Conservation (phyloP, 2,329 filamentous ascomycete species). For the Colletotrichum camelliae region DNA sequence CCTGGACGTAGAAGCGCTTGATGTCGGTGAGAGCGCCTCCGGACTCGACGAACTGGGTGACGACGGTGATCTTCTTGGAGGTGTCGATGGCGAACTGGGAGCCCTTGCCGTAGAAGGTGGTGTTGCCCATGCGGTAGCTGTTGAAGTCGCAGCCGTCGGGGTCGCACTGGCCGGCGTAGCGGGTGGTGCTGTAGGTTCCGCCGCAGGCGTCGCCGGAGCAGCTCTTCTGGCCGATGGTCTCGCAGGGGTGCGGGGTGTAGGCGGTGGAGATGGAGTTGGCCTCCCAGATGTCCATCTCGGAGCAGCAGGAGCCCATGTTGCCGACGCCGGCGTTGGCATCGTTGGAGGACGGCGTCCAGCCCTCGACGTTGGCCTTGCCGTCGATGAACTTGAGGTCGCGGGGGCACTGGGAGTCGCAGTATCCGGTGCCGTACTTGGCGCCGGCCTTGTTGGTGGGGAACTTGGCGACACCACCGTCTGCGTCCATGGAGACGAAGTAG, state of each 20-base stretch:
- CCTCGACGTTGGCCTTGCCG: slow-evolving; percentile 58
- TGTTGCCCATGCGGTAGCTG: slow-evolving; percentile 69
- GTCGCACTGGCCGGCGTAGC: slow-evolving; percentile 69
- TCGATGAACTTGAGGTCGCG: slow-evolving; percentile 63
- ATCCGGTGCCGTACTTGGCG: slow-evolving; percentile 66
- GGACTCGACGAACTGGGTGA: slow-evolving; percentile 65
- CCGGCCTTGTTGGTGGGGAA: slow-evolving; percentile 55
- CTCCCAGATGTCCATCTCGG: slow-evolving; percentile 70
- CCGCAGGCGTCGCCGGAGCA: slow-evolving; percentile 59
- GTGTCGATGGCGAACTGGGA: slow-evolving; percentile 63
- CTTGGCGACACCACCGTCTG: slow-evolving; percentile 58
- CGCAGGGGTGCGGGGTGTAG: slow-evolving; percentile 70
- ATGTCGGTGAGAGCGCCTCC: slow-evolving; percentile 64
- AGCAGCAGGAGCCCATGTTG: slow-evolving; percentile 60
- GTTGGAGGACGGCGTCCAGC: slow-evolving; percentile 54
- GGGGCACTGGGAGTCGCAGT: slow-evolving; percentile 58
- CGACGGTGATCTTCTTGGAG: slow-evolving; percentile 65
- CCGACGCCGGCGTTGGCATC: slow-evolving; percentile 61
- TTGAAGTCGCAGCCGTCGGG: slow-evolving; percentile 76
- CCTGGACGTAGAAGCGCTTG: slow-evolving; percentile 69
- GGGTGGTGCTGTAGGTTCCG: slow-evolving; percentile 55
- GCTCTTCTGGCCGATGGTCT: slow-evolving; percentile 49
- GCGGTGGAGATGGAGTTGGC: slow-evolving; percentile 70
- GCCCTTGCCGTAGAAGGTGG: slow-evolving; percentile 63
- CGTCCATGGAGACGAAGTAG: slow-evolving; percentile 69